Base-by-base conservation (phyloP, 441 rosid species). In the Adansonia grandidieri region DNA sequence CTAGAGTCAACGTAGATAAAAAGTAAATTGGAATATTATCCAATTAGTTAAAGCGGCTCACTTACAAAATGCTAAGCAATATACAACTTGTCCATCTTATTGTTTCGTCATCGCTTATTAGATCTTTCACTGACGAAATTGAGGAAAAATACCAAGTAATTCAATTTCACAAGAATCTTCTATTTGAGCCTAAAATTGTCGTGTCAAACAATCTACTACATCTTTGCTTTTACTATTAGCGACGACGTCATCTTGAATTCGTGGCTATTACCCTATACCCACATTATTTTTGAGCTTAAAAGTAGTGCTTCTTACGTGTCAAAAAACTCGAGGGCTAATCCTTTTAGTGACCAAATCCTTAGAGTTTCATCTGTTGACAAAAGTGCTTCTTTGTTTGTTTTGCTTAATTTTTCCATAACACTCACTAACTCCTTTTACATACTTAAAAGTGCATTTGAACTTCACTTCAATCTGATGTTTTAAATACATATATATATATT, bases 41-140 rank as follows among this genome's bases (percentile, higher is more conserved):
- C 47, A 17, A 66, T 37, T 37, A 9, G 11, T 4, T 32, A 15
- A 63, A 32, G 68, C 10, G 54, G 40, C 5, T 37, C 40, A 19
- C 69, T 6, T 64, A 6, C 11, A 2, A 37, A 37, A 37, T 37
- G 47, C 9, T 0, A 64, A 37, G 15, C n/a, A 47, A 20, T 2
- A 44, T 7, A 24, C 17, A 70, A 32, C 10, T 51, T 71, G 22
- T 4, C 53, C 15, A 22, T 28, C 22, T 37, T 28, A 32, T 28
- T 9, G 1, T n/a, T 51, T 71, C 48, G 62, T 71, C 75, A 71
- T 71, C 2, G 62, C 48, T 71, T 28, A 53, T 32, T 53, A 4
- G n/a, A 32, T 53, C 14, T 32, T 71, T 51, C 22, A 71, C 15
- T 2, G 9, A 71, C 61, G 17, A 51, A 8, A 24, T 51, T 15